Evolutionary conservation across 1,284 basidiomycete species (phyloP).

Genomic region (Cystobasidium slooffiae): DNA sequence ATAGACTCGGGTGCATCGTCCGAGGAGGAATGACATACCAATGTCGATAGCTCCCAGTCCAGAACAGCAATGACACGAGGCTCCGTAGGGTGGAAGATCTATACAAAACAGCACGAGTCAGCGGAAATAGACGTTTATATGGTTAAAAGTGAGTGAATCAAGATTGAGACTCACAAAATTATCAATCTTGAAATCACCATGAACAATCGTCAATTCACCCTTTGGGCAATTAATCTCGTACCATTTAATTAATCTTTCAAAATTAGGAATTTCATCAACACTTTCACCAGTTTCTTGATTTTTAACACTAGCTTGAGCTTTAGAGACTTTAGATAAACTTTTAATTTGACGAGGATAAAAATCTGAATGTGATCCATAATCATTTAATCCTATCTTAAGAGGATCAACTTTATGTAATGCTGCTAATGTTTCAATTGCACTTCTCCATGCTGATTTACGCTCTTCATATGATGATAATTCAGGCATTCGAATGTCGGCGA

Average conservation of each 20-base stretch:
- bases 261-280: conserved; percentile 71
- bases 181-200: conserved; percentile 96
- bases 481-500: conserved; percentile 79
- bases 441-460: conserved; percentile 76
- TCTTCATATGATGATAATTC: conserved; percentile 66
- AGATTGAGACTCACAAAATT: conserved; percentile 65
- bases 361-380: conserved; percentile 82
- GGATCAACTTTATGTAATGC: conserved; percentile 75
- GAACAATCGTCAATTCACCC: conserved; percentile 73
- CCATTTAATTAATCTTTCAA: conserved; percentile 75
- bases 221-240: conserved; percentile 74
- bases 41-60: conserved; percentile 95
- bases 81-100: conserved; percentile 87
- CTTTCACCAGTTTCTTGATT: conserved; percentile 68
- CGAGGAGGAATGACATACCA: conserved; percentile 86
- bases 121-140: neutral
- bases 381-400: conserved; percentile 68
- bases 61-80: conserved; percentile 90
- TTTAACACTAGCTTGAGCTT: conserved; percentile 69
- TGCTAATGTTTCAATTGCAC: conserved; percentile 74
- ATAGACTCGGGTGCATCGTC: too few species aligned
- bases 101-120: neutral
- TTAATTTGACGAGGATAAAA: conserved; percentile 88
- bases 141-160: neutral
- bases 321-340: conserved; percentile 74